Evolutionary conservation across 192 early-diverging fungal genomes (phyloP), one percentile per base, ranked within the genome.

Genomic region (Entomortierella lignicola): DNA sequence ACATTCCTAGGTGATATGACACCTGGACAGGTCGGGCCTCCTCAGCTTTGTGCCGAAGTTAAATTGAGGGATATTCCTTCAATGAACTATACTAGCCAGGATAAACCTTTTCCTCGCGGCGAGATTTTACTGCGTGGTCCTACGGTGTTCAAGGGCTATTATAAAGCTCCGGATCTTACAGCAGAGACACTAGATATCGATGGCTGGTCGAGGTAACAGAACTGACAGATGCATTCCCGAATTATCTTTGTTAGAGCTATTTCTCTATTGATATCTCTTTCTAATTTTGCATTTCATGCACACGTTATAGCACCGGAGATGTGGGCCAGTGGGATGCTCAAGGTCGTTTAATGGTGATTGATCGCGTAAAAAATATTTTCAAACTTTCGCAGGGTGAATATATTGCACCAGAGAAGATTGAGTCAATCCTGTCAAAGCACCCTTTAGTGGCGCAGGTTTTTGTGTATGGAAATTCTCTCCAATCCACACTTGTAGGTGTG

Each of bases 321-420:
- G 91, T 99, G 66, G 94, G 92, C 54, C 79, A 84, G 51, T 89
- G 92, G 83, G 94, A 96, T 80, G 85, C 85, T 7, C 81, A 85
- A 18, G 95, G 94, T 30, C 86, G 91, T 18, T 32, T 98, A 34
- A 82, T 85, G 21, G 93, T 99, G 66, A 91, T 99, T 80, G 95
- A 96, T 84, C 90, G 95, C 71, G 88, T 92, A 51, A 95, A 92
- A 82, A 92, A 92, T 72, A 92, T 94, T 44, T 93, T 95, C 84
- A 93, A 94, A 85, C 85, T 98, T 41, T 85, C 93, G 31, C 94
- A 96, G 72, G 97, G 98, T 60, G 95, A 97, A 83, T 98, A 96
- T 79, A 89, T 99, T 66, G 95, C 96, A 7, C 95, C 96, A 31
- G 97, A 99, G 93, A 96, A 84, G 79, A 88, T 97, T 34, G 97